phyloP scores from a whole-genome alignment of 306 rosid species.

The Citrullus amarus region DNA sequence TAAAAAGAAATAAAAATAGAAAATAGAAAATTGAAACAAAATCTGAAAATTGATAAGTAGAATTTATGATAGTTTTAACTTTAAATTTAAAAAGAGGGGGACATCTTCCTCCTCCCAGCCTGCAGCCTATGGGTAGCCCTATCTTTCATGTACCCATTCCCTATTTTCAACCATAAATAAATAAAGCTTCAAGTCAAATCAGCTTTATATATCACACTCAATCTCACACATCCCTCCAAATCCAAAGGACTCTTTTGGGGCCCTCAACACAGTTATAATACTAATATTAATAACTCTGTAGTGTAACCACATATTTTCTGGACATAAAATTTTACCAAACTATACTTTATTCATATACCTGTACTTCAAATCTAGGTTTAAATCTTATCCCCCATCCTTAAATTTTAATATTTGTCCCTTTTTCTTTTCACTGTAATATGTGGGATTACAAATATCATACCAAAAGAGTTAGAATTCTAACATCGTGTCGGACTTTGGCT shows the following conservation, averaged over 20 bases:
- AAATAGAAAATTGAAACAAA: too few species aligned
- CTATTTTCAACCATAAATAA: conserved; percentile 11
- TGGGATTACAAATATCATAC: too few species aligned
- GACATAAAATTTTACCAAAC: not conserved
- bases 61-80: too few species aligned
- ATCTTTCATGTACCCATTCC: conserved; percentile 7
- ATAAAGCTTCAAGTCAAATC: conserved; percentile 8
- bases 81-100: not conserved
- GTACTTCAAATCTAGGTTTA: not conserved
- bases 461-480: too few species aligned
- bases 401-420: too few species aligned
- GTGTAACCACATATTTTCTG: not conserved
- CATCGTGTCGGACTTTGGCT: accelerated
- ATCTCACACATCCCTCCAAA: conserved; percentile 3
- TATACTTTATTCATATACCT: not conserved
- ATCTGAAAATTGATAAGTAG: too few species aligned
- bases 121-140: not conserved
- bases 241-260: not conserved
- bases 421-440: too few species aligned
- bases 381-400: not conserved
- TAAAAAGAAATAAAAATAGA: too few species aligned
- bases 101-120: not conserved
- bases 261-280: not conserved
- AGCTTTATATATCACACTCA: conserved; percentile 2
- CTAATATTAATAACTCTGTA: not conserved